Percentiles rank a stretch among this genome's conserved stretches.
Conservation (phyloP, 1,284 basidiomycete species). For the Wolfiporia cocos region DNA sequence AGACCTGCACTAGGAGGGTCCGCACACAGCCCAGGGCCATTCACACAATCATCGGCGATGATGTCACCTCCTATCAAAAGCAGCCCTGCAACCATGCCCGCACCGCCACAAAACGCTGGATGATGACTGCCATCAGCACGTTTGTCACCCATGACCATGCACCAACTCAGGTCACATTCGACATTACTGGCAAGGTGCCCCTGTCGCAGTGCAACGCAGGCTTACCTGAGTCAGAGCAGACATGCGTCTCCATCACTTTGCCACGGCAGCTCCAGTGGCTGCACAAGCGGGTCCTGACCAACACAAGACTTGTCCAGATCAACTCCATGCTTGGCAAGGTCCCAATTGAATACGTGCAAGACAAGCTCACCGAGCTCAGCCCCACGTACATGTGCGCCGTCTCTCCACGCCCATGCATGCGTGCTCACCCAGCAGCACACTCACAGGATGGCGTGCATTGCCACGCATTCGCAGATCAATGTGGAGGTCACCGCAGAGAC, state of each 20-base stretch:
- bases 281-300: slow-evolving; percentile 21
- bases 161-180: too few relatives aligned
- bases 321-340: slow-evolving; percentile 27
- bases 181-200: too few relatives aligned
- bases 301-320: slow-evolving; percentile 22
- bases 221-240: too few relatives aligned
- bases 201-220: too few relatives aligned
- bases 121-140: too few relatives aligned
- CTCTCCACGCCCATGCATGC: neutral
- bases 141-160: too few relatives aligned
- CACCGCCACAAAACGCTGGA: too few relatives aligned
- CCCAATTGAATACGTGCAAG: slow-evolving; percentile 30
- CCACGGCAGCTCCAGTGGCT: slow-evolving; percentile 30
- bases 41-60: too few relatives aligned
- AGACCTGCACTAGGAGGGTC: too few relatives aligned
- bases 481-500: neutral
- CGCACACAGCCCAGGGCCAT: too few relatives aligned
- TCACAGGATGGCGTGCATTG: slow-evolving; percentile 5
- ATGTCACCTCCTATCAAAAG: too few relatives aligned
- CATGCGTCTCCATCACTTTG: slow-evolving; percentile 23
- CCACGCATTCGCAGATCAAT: slow-evolving; percentile 6
- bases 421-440: neutral
- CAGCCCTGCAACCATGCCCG: too few relatives aligned
- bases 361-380: slow-evolving; percentile 24
- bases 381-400: slow-evolving; percentile 23